Percentiles rank a stretch among this genome's conserved stretches.
Evolutionary conservation across 257 asterid genomes (phyloP).

Genomic region (Solanum pinnatisectum): DNA sequence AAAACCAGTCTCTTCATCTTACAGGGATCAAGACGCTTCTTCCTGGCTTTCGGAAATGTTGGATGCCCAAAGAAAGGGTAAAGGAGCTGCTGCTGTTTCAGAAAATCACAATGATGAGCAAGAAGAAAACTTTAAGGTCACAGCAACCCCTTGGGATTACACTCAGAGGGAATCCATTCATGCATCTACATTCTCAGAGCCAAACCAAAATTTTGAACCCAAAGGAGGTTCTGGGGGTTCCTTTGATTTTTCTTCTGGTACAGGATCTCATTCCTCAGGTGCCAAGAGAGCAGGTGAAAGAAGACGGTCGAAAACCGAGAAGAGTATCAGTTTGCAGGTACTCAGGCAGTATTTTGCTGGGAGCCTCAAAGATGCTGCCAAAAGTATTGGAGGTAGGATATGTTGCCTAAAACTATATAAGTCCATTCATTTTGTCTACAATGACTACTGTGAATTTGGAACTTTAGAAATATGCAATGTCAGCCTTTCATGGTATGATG

Average conservation of each 20-base stretch:
- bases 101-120: constrained; percentile 31
- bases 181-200: constrained; percentile 13
- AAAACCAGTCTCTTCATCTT: constrained; percentile 10
- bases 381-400: constrained; percentile 62
- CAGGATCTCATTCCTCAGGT: constrained; percentile 17
- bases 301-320: constrained; percentile 54
- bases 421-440: neutral
- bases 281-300: constrained; percentile 35
- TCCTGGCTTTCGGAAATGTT: constrained; percentile 35
- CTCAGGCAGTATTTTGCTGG: constrained; percentile 69
- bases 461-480: neutral
- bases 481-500: neutral
- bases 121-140: constrained; percentile 35
- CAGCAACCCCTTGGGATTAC: constrained; percentile 29
- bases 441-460: neutral
- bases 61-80: constrained; percentile 39
- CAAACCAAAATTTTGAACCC: constrained; percentile 24
- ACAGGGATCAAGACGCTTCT: constrained; percentile 18
- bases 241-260: constrained; percentile 25
- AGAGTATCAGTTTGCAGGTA: constrained; percentile 59
- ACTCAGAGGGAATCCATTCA: constrained; percentile 14
- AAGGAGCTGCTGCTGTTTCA: constrained; percentile 33
- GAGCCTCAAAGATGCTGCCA: constrained; percentile 83
- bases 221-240: constrained; percentile 20
- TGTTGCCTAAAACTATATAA: neutral